phyloP scores from a whole-genome alignment of 345 rosid genomes.

The Sapria himalayana region DNA sequence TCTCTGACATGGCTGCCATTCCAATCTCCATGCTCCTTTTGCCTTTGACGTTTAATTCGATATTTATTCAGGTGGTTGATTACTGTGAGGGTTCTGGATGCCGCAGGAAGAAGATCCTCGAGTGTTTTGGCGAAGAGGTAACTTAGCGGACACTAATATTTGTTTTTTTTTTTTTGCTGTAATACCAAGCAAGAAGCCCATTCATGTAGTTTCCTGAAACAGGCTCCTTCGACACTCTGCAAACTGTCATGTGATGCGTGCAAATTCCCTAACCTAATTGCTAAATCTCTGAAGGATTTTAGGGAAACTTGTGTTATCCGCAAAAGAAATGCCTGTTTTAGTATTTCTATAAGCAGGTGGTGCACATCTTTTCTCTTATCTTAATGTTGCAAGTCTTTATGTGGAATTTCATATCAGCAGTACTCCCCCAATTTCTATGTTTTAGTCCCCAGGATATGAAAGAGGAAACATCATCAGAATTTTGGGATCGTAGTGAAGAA shows the following conservation, averaged over 20 bases:
- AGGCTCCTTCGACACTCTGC: slow-evolving; percentile 49
- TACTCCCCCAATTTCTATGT: slow-evolving; percentile 4
- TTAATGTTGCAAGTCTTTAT: neutral
- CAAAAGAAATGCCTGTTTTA: slow-evolving; percentile 38
- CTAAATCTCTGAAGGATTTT: slow-evolving; percentile 50
- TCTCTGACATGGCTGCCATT: slow-evolving; percentile 4
- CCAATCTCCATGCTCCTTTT: neutral
- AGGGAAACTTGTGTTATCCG: slow-evolving; percentile 15
- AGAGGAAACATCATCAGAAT: slow-evolving; percentile 45
- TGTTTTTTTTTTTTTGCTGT: too few relatives aligned
- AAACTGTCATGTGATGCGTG: slow-evolving; percentile 73
- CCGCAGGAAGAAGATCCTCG: slow-evolving; percentile 71
- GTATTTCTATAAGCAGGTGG: slow-evolving; percentile 40
- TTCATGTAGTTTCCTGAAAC: slow-evolving; percentile 4
- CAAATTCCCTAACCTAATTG: slow-evolving; percentile 47
- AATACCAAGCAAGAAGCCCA: too few relatives aligned
- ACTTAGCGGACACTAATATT: neutral
- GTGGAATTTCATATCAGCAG: slow-evolving; percentile 8
- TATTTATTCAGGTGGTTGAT: slow-evolving; percentile 48
- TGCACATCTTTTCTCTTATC: slow-evolving; percentile 1
- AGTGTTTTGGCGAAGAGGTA: slow-evolving; percentile 91
- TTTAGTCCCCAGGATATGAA: slow-evolving; percentile 29
- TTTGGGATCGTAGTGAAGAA: slow-evolving; percentile 80
- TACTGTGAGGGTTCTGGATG: slow-evolving; percentile 89
- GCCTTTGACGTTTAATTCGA: slow-evolving; percentile 6